Base-by-base conservation (phyloP, 2,329 filamentous ascomycete genomes). In the Calonectria pseudoturangicola region DNA sequence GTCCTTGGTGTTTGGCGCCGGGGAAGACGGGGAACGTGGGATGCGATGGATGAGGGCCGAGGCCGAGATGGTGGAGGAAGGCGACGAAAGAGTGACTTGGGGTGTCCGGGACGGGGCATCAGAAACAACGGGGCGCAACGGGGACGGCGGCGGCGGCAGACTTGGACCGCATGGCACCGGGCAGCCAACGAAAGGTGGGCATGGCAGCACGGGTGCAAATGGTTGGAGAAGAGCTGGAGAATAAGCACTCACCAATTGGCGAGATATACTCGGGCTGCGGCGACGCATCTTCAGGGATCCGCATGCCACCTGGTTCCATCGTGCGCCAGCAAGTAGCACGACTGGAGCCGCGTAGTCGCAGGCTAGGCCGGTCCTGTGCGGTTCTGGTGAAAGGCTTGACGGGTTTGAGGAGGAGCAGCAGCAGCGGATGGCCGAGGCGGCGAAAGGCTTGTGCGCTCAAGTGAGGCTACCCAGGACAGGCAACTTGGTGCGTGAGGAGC, bases 161-260 rank as follows among this genome's bases (percentile, higher is more conserved):
- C 73, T 51, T 74, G 68, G 70, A 77, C 72, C 73, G 76, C 77
- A 78, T 73, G 70, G 67, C 72, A 73, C 76, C 75, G 75, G 70
- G 72, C 78, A 84, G 83, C 88, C 87, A 89, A 89, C 88, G 82
- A 81, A 75, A 86, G 77, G 65, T 77, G 80, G 79, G 76, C 77
- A 82, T 85, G 81, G 81, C 74, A 78, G 85, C 86, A 89, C 88
- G 86, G 85, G 85, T 82, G 81, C 77, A 84, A 85, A 87, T 87
- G 87, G 88, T 77, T 78, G 75, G 77, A 77, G 73, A 74, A 79
- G 76, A 79, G 75, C 73, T 73, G 77, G 75, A 76, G 80, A 83
- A 77, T 78, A 78, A 77, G 72, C 78, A 84, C 89, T 88, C 83
- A 90, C 89, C 89, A 83, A 90, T 89, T 82, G 89, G 89, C 79